Conservation (phyloP, 129 eudicot species). For the Pulicaria dysenterica region DNA sequence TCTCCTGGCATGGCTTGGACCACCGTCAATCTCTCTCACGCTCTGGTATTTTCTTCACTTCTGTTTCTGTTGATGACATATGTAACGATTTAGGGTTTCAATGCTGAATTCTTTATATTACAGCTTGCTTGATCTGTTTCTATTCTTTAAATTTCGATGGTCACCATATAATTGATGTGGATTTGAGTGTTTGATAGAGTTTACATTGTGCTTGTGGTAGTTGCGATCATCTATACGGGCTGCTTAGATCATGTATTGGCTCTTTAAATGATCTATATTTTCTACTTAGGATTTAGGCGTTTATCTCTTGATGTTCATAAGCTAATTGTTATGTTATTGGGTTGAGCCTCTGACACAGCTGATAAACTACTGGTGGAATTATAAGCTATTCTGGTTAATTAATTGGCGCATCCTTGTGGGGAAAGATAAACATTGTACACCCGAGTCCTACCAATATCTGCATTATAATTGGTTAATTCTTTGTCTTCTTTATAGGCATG, state of each 20-base stretch:
- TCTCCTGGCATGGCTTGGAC: slow-evolving; percentile 98
- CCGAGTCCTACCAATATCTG: background rate
- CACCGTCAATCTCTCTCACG: slow-evolving; percentile 77
- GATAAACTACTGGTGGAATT: slow-evolving; percentile 3
- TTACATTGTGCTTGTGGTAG: slow-evolving; percentile 5
- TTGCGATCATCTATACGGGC: background rate
- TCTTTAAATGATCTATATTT: background rate
- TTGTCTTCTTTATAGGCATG: background rate
- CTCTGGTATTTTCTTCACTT: slow-evolving; percentile 43
- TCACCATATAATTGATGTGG: slow-evolving; percentile 13
- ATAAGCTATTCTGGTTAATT: background rate
- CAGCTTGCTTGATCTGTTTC: slow-evolving; percentile 22
- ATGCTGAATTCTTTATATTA: background rate
- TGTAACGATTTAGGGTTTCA: slow-evolving; percentile 23
- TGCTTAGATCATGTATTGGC: slow-evolving; percentile 13
- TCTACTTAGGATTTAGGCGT: slow-evolving; percentile 2
- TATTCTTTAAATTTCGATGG: background rate
- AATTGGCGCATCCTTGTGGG: too few species aligned
- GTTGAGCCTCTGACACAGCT: background rate
- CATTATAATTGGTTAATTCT: background rate
- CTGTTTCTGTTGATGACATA: too few species aligned
- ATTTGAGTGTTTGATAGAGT: background rate
- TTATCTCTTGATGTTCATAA: slow-evolving; percentile 7
- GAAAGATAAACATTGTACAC: too few species aligned
- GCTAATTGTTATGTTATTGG: background rate